Evolutionary conservation across 495 filamentous ascomycete species (phyloP), one percentile per base, ranked within the genome.

Genomic region (Podospora didyma): DNA sequence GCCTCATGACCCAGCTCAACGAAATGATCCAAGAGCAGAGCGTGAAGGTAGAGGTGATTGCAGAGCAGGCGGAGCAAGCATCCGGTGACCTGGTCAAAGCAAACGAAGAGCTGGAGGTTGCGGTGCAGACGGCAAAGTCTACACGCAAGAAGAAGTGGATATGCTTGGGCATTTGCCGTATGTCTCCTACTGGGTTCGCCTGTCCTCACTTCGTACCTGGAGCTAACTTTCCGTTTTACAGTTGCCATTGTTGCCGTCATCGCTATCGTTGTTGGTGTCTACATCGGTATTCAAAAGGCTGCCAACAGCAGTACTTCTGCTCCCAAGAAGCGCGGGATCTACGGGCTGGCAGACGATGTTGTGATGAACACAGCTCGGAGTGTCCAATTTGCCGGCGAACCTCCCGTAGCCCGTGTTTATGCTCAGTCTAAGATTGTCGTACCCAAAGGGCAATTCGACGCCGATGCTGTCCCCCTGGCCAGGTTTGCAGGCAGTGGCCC

Each of bases 61-160:
- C 94, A 70, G 80, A 85, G 66, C 88, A 89, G 65, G 89, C 84
- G 22, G 87, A 92, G 66, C 85, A 94, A 58, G 86, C 90, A 14
- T 80, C 84, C 49, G 80, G 82, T 45, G 88, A 97, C 67, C 79
- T 97, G 51, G 79, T 82, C 56, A 85, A 89, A 62, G 95, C 85
- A 51, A 96, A 92, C 65, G 79, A 81, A 51, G 82, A 97, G 73
- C 83, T 97, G 37, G 83, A 76, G 45, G 78, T 78, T 17, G 95
- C 92, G 16, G 86, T 96, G 47, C 75, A 75, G 31, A 95, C 88
- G 58, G 92, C 95, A n/a, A 75, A 85, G 63, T 81, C 81, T 50
- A 85, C 87, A 35, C 82, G 89, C 59, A 89, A 85, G 76, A 97
- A 96, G 91, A 98, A 97, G 89, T 98, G 94, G 94, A 93, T 89